Percentiles rank a stretch among this genome's conserved stretches.
These are phyloP conservation scores for Macrotyloma uniflorum DNA, from an alignment of 306 rosid species.

Conservation along the genomic window DNA sequence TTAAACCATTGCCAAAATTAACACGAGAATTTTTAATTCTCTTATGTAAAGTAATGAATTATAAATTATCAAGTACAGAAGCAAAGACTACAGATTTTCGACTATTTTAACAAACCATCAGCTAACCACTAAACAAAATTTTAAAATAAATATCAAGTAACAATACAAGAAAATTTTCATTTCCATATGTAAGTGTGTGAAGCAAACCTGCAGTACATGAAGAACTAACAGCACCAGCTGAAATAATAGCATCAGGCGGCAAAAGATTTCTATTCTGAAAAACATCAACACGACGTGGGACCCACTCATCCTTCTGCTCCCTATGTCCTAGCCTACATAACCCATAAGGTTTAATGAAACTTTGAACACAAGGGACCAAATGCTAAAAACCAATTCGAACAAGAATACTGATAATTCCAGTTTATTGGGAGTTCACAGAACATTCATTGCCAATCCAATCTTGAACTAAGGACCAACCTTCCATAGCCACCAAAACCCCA, in stretches of 20 bases:
- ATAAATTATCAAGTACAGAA: neutral
- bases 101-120: neutral
- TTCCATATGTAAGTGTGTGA: neutral
- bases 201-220: constrained; percentile 89
- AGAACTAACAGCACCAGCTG: constrained; percentile 91
- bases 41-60: neutral
- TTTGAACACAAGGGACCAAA: constrained; percentile 17
- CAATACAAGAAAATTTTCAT: neutral
- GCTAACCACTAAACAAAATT: neutral
- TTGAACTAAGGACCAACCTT: constrained; percentile 64
- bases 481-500: constrained; percentile 99
- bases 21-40: neutral
- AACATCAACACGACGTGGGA: constrained; percentile 87
- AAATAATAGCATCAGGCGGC: constrained; percentile 81
- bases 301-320: constrained; percentile 99
- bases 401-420: constrained; percentile 24
- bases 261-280: constrained; percentile 72
- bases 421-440: constrained; percentile 24
- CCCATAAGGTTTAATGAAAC: constrained; percentile 18
- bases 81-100: neutral
- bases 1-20: neutral
- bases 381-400: constrained; percentile 12
- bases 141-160: neutral
- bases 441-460: neutral
- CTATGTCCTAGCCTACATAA: constrained; percentile 90